A percentile compares a stretch with the other conserved stretches of the same genome.
phyloP scores from a whole-genome alignment of 345 rosid genomes.

The Moricandia arvensis region DNA sequence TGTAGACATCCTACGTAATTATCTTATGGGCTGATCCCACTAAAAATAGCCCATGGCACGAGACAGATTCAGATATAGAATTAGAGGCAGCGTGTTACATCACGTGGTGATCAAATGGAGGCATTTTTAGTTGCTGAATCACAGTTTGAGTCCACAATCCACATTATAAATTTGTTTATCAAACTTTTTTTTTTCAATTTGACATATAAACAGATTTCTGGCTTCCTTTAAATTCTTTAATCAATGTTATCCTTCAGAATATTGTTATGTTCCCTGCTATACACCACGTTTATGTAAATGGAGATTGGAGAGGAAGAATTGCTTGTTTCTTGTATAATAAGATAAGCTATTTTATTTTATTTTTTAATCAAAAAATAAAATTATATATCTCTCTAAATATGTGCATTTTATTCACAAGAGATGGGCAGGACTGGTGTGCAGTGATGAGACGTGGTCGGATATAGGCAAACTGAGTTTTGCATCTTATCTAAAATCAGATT shows the following conservation, averaged over 20 bases:
- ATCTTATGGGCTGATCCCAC: constrained; percentile 3
- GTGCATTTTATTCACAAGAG: background rate
- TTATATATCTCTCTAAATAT: too few species aligned
- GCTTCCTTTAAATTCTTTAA: too few species aligned
- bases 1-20: background rate
- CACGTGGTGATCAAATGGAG: background rate
- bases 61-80: too few species aligned
- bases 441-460: constrained; percentile 24
- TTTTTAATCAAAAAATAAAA: too few species aligned
- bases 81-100: too few species aligned
- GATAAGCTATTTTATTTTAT: background rate
- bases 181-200: too few species aligned
- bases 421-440: constrained; percentile 18
- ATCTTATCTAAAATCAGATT: constrained; percentile 34
- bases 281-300: background rate
- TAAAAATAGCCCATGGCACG: background rate
- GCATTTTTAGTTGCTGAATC: background rate
- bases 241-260: background rate
- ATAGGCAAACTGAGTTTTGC: constrained; percentile 18
- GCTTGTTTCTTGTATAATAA: background rate
- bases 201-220: too few species aligned
- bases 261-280: background rate
- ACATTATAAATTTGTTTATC: too few species aligned
- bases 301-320: background rate
- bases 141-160: background rate